Conservation (phyloP, 1,284 basidiomycete species). For the Ceratobasidium papillatum region DNA sequence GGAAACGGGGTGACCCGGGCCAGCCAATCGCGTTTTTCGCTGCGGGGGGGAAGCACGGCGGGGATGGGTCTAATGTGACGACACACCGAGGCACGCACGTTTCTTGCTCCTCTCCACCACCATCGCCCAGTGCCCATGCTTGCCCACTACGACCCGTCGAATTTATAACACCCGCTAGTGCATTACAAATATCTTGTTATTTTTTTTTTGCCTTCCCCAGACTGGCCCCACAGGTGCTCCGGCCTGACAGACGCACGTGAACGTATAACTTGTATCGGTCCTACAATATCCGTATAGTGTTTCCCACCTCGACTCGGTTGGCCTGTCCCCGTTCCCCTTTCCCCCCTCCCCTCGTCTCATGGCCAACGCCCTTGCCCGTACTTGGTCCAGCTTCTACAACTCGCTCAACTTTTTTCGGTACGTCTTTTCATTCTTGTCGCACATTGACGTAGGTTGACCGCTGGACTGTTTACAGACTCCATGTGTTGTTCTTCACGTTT, state of each 20-base stretch:
- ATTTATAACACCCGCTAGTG: not conserved
- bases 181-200: not conserved
- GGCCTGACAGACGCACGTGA: conserved; percentile 20
- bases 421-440: conserved; percentile 46
- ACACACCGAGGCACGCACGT: conserved; percentile 21
- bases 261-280: conserved; percentile 1
- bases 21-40: conserved; percentile 35
- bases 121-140: conserved; percentile 11
- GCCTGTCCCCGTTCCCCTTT: too few species aligned
- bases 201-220: not conserved
- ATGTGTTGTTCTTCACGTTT: conserved; percentile 65
- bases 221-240: not conserved
- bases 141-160: not conserved
- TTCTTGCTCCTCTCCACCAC: not conserved
- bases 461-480: conserved; percentile 25
- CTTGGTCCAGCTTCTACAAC: conserved; percentile 20
- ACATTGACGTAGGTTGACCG: not conserved
- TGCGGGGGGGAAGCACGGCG: conserved; percentile 8
- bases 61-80: not conserved
- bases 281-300: too few species aligned
- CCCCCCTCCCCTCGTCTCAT: conserved; percentile 22
- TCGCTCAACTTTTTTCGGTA: conserved; percentile 77
- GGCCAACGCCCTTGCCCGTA: conserved; percentile 24
- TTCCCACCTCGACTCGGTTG: not conserved
- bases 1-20: not conserved